Percentiles rank a stretch among this genome's conserved stretches.
Conservation (phyloP, 2,329 filamentous ascomycete genomes). For the Tolypocladium endophyticum region DNA sequence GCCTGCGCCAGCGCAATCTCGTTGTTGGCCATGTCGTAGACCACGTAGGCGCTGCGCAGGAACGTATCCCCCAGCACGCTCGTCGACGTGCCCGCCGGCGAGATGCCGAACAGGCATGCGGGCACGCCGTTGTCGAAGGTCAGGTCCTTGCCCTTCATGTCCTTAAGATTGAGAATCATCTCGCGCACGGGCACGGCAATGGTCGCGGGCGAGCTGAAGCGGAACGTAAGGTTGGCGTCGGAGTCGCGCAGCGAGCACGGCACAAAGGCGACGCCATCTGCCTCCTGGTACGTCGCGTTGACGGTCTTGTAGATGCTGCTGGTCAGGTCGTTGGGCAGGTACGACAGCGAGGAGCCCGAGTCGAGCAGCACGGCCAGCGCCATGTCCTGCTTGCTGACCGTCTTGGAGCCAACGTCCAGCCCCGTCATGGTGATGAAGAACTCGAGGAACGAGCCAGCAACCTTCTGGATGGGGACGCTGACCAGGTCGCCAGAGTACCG, state of each 20-base stretch:
- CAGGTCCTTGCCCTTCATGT: slow-evolving; percentile 33
- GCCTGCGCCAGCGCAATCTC: slow-evolving; percentile 62
- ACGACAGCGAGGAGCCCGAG: slow-evolving; percentile 57
- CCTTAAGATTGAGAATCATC: slow-evolving; percentile 44
- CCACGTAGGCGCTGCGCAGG: slow-evolving; percentile 62
- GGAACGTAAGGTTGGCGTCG: slow-evolving; percentile 34
- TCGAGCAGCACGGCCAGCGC: slow-evolving; percentile 59
- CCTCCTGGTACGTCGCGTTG: slow-evolving; percentile 45
- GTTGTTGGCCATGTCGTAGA: slow-evolving; percentile 64
- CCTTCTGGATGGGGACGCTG: slow-evolving; percentile 55
- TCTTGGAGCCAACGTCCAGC: slow-evolving; percentile 32
- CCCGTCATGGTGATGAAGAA: slow-evolving; percentile 61
- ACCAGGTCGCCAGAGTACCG: slow-evolving; percentile 53
- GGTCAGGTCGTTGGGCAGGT: slow-evolving; percentile 48
- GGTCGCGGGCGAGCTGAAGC: slow-evolving; percentile 35
- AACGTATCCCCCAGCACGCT: slow-evolving; percentile 65
- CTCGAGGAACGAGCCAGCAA: slow-evolving; percentile 41
- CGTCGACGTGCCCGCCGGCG: slow-evolving; percentile 43
- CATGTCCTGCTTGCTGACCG: slow-evolving; percentile 31
- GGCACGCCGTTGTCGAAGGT: slow-evolving; percentile 40
- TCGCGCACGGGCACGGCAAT: slow-evolving; percentile 49
- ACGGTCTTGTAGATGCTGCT: slow-evolving; percentile 46
- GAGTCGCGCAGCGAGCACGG: slow-evolving; percentile 40
- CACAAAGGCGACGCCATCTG: slow-evolving; percentile 47
- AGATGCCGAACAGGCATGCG: slow-evolving; percentile 59